Evolutionary conservation across 73 alveolate species (phyloP).

Genomic region (Paramecium caudatum): DNA sequence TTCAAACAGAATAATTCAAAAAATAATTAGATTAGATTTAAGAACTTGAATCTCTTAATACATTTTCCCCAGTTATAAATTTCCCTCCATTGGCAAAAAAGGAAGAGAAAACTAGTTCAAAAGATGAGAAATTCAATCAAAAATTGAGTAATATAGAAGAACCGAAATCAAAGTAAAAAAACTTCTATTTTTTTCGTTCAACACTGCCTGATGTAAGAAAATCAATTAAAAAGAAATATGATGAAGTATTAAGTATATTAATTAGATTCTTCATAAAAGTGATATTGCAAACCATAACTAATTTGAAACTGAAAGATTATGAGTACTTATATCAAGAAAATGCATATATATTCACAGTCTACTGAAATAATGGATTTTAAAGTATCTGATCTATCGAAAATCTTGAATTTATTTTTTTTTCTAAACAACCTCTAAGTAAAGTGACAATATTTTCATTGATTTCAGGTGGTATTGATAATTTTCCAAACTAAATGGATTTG

Average conservation of each 20-base stretch:
- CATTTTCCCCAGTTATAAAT: conserved; percentile 6
- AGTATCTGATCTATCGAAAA: conserved; percentile 8
- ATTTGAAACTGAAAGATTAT: conserved; percentile 9
- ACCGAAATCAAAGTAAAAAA: neutral
- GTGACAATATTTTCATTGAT: conserved; percentile 1
- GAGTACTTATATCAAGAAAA: conserved; percentile 44
- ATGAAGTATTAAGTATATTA: neutral
- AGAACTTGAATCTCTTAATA: neutral
- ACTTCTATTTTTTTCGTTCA: neutral
- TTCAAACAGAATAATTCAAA: neutral
- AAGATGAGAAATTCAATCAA: conserved; percentile 5
- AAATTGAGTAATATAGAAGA: neutral
- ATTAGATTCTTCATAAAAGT: conserved; percentile 13
- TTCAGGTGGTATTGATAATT: neutral
- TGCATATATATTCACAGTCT: conserved; percentile 53
- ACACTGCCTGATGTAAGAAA: conserved; percentile 2
- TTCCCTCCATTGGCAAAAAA: neutral
- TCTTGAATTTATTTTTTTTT: conserved; percentile 4
- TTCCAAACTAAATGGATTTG: conserved; percentile 58
- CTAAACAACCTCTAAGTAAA: conserved; percentile 57
- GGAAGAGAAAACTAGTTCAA: neutral
- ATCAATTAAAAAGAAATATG: neutral
- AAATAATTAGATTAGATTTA: conserved; percentile 15
- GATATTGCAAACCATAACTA: neutral
- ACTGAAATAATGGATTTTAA: conserved; percentile 46